phyloP scores from a whole-genome alignment of 148 eudicot genomes.

The Fagopyrum homotropicum region DNA sequence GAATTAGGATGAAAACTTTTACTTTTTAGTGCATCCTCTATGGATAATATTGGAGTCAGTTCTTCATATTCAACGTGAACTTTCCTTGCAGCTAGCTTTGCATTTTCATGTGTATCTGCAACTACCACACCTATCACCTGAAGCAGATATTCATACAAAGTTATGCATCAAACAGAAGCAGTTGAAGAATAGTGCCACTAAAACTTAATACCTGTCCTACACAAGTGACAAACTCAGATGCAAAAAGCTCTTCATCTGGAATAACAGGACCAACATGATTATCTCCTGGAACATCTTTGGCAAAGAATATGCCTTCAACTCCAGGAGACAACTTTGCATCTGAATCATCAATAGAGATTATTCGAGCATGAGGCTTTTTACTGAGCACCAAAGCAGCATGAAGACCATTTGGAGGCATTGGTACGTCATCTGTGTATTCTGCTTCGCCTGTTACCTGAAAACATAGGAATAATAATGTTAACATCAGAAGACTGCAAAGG shows the following conservation, averaged over 20 bases:
- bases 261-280: slow-evolving; percentile 67
- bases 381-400: slow-evolving; percentile 85
- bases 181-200: neutral
- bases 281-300: slow-evolving; percentile 81
- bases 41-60: slow-evolving; percentile 76
- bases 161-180: neutral
- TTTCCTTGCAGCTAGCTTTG: slow-evolving; percentile 76
- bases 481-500: neutral
- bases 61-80: slow-evolving; percentile 82
- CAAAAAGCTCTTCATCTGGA: slow-evolving; percentile 86
- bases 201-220: slow-evolving; percentile 74
- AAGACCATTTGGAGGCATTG: slow-evolving; percentile 69
- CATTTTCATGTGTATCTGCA: slow-evolving; percentile 94
- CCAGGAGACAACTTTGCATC: slow-evolving; percentile 73
- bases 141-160: slow-evolving; percentile 3
- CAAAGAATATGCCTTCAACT: slow-evolving; percentile 68
- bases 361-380: slow-evolving; percentile 93
- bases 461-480: neutral
- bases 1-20: slow-evolving; percentile 76
- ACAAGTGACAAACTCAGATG: slow-evolving; percentile 86
- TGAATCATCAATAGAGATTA: slow-evolving; percentile 73
- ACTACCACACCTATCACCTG: slow-evolving; percentile 91
- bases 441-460: slow-evolving; percentile 91
- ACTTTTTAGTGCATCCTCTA: slow-evolving; percentile 60
- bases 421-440: slow-evolving; percentile 84